phyloP scores from a whole-genome alignment of 2,329 filamentous ascomycete genomes.

The Penicillium frequentans region DNA sequence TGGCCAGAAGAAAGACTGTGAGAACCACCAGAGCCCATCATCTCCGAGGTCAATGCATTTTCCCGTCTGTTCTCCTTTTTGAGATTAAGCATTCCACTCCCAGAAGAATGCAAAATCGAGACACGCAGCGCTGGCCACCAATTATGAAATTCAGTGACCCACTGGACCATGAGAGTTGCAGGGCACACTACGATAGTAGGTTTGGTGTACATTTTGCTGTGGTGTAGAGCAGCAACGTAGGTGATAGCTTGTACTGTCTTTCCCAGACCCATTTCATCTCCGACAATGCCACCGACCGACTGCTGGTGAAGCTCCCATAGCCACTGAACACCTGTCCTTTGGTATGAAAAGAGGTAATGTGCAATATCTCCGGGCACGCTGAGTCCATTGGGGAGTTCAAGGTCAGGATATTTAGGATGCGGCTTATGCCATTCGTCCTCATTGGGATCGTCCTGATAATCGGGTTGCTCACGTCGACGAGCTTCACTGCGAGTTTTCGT shows the following conservation, averaged over 20 bases:
- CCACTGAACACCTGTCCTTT: constrained; percentile 97
- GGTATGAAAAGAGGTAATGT: constrained; percentile 90
- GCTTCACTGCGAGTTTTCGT: constrained; percentile 62
- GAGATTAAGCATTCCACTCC: constrained; percentile 92
- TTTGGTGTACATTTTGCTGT: constrained; percentile 79
- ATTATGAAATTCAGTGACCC: constrained; percentile 96
- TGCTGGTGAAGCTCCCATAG: constrained; percentile 88
- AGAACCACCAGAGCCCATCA: constrained; percentile 46
- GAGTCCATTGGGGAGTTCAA: constrained; percentile 71
- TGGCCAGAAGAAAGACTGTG: constrained; percentile 52
- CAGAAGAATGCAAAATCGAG: constrained; percentile 90
- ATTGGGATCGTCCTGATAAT: constrained; percentile 36
- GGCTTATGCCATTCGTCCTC: constrained; percentile 75
- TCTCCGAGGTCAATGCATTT: constrained; percentile 61
- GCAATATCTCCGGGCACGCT: constrained; percentile 89
- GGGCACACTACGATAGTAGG: constrained; percentile 91
- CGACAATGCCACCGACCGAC: constrained; percentile 88
- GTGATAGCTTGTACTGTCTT: constrained; percentile 84
- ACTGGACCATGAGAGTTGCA: constrained; percentile 92
- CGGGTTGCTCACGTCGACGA: constrained; percentile 47
- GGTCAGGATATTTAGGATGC: constrained; percentile 78
- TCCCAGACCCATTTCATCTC: constrained; percentile 98
- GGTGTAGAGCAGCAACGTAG: constrained; percentile 86
- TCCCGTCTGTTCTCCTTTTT: constrained; percentile 61
- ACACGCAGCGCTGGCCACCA: constrained; percentile 99